Evolutionary conservation across 495 filamentous ascomycete genomes (phyloP).

Genomic region (Xylaria nigripes): DNA sequence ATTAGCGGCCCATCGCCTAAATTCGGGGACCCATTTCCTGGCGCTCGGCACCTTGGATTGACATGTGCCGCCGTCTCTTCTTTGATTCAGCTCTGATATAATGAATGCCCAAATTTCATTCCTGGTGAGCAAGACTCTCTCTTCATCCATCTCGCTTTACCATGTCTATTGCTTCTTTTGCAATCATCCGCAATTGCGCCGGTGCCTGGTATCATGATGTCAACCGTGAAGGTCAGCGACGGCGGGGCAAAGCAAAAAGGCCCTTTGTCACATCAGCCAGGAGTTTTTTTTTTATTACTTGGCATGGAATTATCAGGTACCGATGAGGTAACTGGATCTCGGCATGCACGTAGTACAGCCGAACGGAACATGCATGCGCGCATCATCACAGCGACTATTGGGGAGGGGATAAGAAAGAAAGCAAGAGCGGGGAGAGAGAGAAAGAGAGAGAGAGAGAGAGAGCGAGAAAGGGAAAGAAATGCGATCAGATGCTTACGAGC

Average conservation of each 20-base stretch:
- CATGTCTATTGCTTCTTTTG: neutral
- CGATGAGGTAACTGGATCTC: conserved; percentile 1
- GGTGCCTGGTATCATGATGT: neutral
- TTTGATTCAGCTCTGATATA: conserved; percentile 19
- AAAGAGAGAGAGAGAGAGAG: neutral
- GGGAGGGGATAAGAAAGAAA: neutral
- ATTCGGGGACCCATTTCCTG: conserved; percentile 10
- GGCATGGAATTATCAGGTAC: neutral
- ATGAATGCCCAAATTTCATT: conserved; percentile 52
- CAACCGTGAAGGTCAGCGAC: neutral
- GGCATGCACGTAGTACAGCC: conserved; percentile 12
- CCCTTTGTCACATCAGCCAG: conserved; percentile 7
- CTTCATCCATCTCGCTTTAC: neutral
- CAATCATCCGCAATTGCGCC: too few relatives aligned
- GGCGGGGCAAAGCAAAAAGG: neutral
- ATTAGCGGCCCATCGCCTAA: neutral
- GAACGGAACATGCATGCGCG: conserved; percentile 7
- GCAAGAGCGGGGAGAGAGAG: neutral
- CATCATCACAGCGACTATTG: neutral
- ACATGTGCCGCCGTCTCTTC: conserved; percentile 13
- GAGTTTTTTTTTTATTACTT: neutral
- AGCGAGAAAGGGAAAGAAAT: neutral
- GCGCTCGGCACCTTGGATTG: conserved; percentile 22
- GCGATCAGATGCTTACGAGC: conserved; percentile 9
- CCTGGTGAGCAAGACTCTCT: conserved; percentile 33